Base-by-base conservation (phyloP, 1,139 yeast species). In the Geotrichum carabidarum region DNA sequence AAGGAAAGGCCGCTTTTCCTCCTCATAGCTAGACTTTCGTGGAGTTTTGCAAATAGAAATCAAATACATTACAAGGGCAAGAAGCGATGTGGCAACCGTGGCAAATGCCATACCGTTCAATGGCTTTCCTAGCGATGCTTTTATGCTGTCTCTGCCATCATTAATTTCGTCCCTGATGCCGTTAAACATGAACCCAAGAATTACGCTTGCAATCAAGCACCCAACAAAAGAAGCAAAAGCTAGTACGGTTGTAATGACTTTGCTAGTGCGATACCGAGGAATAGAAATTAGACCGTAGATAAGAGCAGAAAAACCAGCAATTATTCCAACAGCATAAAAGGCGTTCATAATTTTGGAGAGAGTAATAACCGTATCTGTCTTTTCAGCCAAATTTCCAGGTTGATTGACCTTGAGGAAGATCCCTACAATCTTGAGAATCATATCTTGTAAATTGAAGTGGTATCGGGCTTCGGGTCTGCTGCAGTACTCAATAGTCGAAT, bases 361-460 rank as follows among this genome's bases (percentile, higher is more conserved):
- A 11, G 14, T 22, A 14, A 40, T 40, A 11, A 40, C 17, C 2
- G 30, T 4, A 17, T 40, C 44, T 8, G 30, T 40, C n/a, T n/a
- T 8, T 8, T 8, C 30, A 9, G 12, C 14, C 31, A 40, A 18
- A n/a, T 40, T 8, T n/a, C 31, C 30, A 5, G 44, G 44, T 11
- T 40, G 44, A 27, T 40, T 40, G 44, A 40, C 44, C 9, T 8
- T 2, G n/a, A 40, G 44, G 5, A 11, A 40, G 5, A 40, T 22
- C 4, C 14, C 8, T 8, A 17, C 7, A n/a, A 40, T 40, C 12
- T 17, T 17, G 44, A n/a, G 17, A 4, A 40, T 27, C 14, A 40
- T 40, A 27, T 40, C 44, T 27, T 40, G 44, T 17, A 40, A n/a
- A 17, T 40, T 40, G 44, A 40, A 40, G 14, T 40, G 44, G 31